Conservation (phyloP, 345 rosid genomes). For the Hypericum androsaemum region DNA sequence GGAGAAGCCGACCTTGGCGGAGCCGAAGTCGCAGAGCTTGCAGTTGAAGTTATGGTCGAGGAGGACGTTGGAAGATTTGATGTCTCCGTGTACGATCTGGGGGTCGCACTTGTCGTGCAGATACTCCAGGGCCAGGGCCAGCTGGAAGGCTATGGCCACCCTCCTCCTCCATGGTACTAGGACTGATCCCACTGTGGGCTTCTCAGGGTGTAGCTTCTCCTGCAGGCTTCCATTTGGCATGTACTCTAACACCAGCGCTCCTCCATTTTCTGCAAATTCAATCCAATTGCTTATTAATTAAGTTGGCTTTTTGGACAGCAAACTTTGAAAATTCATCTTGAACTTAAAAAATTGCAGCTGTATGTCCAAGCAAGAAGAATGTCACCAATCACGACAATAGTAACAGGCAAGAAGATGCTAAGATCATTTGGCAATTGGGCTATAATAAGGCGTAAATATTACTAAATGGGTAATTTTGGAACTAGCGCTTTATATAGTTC, state of each 20-base stretch:
- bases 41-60: slow-evolving; percentile 55
- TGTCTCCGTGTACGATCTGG: slow-evolving; percentile 76
- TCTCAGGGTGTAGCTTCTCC: slow-evolving; percentile 56
- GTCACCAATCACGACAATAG: too few relatives aligned
- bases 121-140: slow-evolving; percentile 63
- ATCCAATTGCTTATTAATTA: too few relatives aligned
- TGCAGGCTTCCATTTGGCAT: slow-evolving; percentile 48
- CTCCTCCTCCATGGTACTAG: slow-evolving; percentile 53
- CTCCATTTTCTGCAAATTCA: slow-evolving; percentile 36
- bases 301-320: too few relatives aligned
- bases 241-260: slow-evolving; percentile 37
- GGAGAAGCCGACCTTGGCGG: slow-evolving; percentile 77
- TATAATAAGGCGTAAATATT: too few relatives aligned
- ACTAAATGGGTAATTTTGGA: too few relatives aligned
- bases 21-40: slow-evolving; percentile 88
- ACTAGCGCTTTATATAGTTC: too few relatives aligned
- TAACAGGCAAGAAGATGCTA: too few relatives aligned
- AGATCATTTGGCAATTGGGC: too few relatives aligned
- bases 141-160: slow-evolving; percentile 51
- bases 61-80: slow-evolving; percentile 68
- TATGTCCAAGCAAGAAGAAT: too few relatives aligned
- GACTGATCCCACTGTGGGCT: not conserved
- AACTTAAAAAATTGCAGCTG: too few relatives aligned
- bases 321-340: too few relatives aligned
- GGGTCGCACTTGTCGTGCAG: slow-evolving; percentile 62